A percentile compares a stretch with the other conserved stretches of the same genome.
These are phyloP conservation scores for Trichoderma guizhouense DNA, from an alignment of 2,329 filamentous ascomycete genomes.

Conservation along the genomic window DNA sequence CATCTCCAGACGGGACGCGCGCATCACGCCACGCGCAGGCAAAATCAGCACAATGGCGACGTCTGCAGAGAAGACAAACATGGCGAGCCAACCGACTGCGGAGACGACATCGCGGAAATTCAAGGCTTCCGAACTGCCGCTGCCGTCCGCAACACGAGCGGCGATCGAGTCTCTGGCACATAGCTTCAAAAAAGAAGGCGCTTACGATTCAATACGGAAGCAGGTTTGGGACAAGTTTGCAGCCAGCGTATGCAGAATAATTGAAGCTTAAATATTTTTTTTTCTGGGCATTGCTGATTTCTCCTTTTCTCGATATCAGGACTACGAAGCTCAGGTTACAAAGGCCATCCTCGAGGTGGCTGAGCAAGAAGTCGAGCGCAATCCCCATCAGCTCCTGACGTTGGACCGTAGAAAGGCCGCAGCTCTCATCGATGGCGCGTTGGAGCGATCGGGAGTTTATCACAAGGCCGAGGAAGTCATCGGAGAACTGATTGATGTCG, in stretches of 20 bases:
- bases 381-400: conserved; percentile 66
- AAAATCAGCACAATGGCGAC: conserved; percentile 25
- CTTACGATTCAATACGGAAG: conserved; percentile 75
- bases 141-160: conserved; percentile 67
- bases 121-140: conserved; percentile 71
- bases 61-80: conserved; percentile 25
- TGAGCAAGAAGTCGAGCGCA: conserved; percentile 70
- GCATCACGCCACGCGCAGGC: conserved; percentile 10
- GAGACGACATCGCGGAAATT: conserved; percentile 45
- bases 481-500: conserved; percentile 63
- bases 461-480: conserved; percentile 66
- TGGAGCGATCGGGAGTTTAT: conserved; percentile 74
- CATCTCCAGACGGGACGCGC: conserved; percentile 8
- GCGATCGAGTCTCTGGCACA: conserved; percentile 74
- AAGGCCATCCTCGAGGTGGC: conserved; percentile 66
- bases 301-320: conserved; percentile 41
- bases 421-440: conserved; percentile 72
- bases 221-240: conserved; percentile 73
- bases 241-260: conserved; percentile 53
- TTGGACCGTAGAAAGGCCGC: conserved; percentile 72
- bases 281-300: background rate
- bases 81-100: conserved; percentile 21
- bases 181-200: conserved; percentile 81
- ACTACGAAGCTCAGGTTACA: conserved; percentile 65
- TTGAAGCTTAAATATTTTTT: background rate